A percentile compares a stretch with the other conserved stretches of the same genome.
Evolutionary conservation across 441 rosid species (phyloP).

Genomic region (Raphanus hybrid): DNA sequence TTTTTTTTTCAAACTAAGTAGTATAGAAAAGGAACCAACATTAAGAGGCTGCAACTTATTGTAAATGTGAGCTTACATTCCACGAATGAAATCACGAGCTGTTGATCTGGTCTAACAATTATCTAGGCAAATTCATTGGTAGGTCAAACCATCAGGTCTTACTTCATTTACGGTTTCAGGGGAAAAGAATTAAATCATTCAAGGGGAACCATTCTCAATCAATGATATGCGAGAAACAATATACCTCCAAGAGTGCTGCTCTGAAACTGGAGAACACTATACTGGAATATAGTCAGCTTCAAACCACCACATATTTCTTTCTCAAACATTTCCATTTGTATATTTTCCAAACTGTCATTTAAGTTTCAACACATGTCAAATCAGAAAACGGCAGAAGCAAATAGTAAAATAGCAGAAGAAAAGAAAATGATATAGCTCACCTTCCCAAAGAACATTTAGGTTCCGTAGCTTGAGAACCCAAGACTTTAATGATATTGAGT

Average conservation of each 20-base stretch:
- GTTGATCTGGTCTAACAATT: conserved; percentile 12
- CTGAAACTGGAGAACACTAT: conserved; percentile 69
- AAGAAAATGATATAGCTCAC: conserved; percentile 45
- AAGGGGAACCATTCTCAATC: conserved; percentile 13
- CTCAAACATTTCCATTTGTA: conserved; percentile 79
- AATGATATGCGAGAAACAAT: conserved; percentile 3
- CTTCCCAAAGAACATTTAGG: conserved; percentile 59
- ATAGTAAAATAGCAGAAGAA: conserved; percentile 10
- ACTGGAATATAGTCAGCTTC: conserved; percentile 70
- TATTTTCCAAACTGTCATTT: conserved; percentile 92
- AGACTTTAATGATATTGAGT: conserved; percentile 59
- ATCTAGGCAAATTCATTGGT: conserved; percentile 5
- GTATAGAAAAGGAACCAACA: neutral
- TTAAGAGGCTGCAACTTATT: neutral
- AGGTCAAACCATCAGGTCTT: neutral
- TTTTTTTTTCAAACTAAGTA: neutral
- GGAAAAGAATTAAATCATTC: neutral
- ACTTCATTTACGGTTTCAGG: conserved; percentile 6
- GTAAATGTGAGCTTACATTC: conserved; percentile 8
- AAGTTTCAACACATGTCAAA: conserved; percentile 54
- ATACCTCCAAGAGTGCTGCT: conserved; percentile 63
- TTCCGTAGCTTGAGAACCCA: conserved; percentile 49
- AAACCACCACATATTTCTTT: conserved; percentile 76
- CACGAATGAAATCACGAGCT: conserved; percentile 15
- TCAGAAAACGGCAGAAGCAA: conserved; percentile 28